Conservation (phyloP, 352 stramenopile species). For the Saprolegnia parasitica region DNA sequence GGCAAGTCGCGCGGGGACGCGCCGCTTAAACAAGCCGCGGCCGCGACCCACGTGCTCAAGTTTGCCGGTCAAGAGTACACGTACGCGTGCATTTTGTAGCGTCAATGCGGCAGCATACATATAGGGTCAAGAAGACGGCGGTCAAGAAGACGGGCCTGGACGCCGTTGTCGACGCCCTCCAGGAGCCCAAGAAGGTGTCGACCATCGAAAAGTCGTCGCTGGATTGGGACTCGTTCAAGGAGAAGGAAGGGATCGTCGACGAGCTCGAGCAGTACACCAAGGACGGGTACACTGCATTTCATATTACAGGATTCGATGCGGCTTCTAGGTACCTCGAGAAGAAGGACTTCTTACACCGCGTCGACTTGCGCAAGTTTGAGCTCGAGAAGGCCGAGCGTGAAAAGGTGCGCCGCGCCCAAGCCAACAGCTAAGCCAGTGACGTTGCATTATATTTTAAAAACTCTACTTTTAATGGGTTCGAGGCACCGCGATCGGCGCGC, state of each 20-base stretch:
- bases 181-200: constrained; percentile 87
- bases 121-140: constrained; percentile 32
- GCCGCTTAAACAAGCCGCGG: constrained; percentile 31
- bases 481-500: not conserved
- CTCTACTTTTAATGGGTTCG: not conserved
- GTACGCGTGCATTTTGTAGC: constrained; percentile 30
- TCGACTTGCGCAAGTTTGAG: constrained; percentile 87
- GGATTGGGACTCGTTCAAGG: constrained; percentile 96
- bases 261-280: constrained; percentile 91
- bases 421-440: not conserved
- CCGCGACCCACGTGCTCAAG: constrained; percentile 66
- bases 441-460: not conserved
- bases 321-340: constrained; percentile 87
- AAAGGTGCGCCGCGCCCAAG: constrained; percentile 30
- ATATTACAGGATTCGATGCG: not conserved
- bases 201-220: constrained; percentile 93
- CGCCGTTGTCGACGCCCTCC: constrained; percentile 77
- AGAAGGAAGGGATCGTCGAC: constrained; percentile 87
- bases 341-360: constrained; percentile 91
- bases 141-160: constrained; percentile 53
- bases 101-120: constrained; percentile 30
- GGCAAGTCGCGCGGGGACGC: constrained; percentile 41
- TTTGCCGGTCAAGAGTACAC: constrained; percentile 83
- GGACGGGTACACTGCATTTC: constrained; percentile 53
- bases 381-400: constrained; percentile 86